Conservation (phyloP, 768 basidiomycete genomes). For the Kwoniella europaea region DNA sequence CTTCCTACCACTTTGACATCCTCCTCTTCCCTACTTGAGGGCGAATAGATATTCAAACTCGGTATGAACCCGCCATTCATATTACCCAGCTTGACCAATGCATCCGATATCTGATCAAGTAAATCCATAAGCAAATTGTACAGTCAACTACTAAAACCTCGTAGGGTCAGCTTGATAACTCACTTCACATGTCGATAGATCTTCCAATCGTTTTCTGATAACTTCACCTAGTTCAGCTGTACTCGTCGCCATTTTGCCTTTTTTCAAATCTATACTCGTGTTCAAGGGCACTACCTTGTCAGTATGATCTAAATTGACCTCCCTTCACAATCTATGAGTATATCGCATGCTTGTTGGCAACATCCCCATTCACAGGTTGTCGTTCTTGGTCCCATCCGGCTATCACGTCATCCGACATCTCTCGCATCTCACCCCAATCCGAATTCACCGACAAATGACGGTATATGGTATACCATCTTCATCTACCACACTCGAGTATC, state of each 20-base stretch:
- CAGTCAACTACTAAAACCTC: too few relatives aligned
- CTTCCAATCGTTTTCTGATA: background rate
- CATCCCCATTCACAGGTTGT: background rate
- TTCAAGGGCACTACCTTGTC: too few relatives aligned
- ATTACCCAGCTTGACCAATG: constrained; percentile 76
- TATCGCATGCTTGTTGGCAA: too few relatives aligned
- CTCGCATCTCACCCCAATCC: background rate
- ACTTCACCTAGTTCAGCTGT: background rate
- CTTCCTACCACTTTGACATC: constrained; percentile 68
- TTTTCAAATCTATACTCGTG: too few relatives aligned
- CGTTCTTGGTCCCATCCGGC: constrained; percentile 1
- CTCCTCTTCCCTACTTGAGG: constrained; percentile 49
- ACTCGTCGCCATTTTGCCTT: too few relatives aligned
- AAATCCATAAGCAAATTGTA: background rate
- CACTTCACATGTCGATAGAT: constrained; percentile 32
- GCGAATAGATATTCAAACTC: constrained; percentile 70
- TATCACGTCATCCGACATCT: constrained; percentile 11
- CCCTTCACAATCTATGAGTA: too few relatives aligned
- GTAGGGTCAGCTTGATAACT: background rate
- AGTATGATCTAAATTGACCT: too few relatives aligned
- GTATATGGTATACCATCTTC: too few relatives aligned
- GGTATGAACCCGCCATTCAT: constrained; percentile 79
- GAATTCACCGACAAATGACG: constrained; percentile 5
- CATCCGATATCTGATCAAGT: constrained; percentile 72
- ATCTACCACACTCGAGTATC: too few relatives aligned